Base-by-base conservation (phyloP, 1,284 basidiomycete species). In the Cutaneotrichosporon dermatis region DNA sequence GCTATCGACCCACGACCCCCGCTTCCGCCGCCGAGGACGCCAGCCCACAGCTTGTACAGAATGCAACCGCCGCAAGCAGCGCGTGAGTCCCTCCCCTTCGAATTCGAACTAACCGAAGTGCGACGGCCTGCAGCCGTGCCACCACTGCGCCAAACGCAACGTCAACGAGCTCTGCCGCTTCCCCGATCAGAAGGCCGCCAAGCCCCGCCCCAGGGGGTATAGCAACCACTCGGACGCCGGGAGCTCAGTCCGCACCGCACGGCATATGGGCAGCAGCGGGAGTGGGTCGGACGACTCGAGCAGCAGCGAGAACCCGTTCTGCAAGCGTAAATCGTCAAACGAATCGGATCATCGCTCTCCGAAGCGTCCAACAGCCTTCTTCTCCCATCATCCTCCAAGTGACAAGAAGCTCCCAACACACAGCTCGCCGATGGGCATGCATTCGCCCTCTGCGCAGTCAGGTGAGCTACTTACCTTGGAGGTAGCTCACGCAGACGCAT, bases 21-120 rank as follows among this genome's bases (percentile, higher is more conserved):
- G 49, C 10, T 44, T 59, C 15, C 52, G 61, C 10, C 54, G 65
- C 10, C 60, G 66, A 16, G 68, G 68, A 0, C 55, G 68, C 34
- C 60, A 64, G 45, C 59, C 65, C 3, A 70, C 68, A 0, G 68
- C 68, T 1, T 70, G 68, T 39, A 58, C 62, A 4, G 61, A 68
- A 48, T 70, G 68, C 44, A 68, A 70, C 54, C 44, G 66, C 4
- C 62, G 66, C 13, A 70, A 70, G 40, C 66, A 68, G 43, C 55
- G 60, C 50, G 66, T 66, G 50, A 45, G 67, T 54, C 2, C 25
- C 4, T 25, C 13, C 3, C 9, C 13, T 10, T 10, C 39, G 25
- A 25, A 25, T 13, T 8, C 40, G 34, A 35, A 8, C 52, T 51
- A 44, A 55, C 58, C 12, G 15, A 57, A 69, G 68, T 69, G 68